Base-by-base conservation (phyloP, 2,329 filamentous ascomycete genomes). In the Mycosphaerelloides madeirae region DNA sequence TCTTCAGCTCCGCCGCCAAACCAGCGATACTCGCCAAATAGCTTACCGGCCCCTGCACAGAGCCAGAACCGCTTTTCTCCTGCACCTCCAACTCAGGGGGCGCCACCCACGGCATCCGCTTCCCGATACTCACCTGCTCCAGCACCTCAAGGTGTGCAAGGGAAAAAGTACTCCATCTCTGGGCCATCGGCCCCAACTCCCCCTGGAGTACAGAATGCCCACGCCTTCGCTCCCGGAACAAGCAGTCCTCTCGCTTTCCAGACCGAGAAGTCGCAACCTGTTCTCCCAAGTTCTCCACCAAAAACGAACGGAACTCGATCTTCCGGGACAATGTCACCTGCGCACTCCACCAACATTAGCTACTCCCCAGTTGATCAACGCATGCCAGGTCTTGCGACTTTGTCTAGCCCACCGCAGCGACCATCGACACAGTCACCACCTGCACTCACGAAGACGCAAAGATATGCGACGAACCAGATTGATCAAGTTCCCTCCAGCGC, bases 161-260 rank as follows among this genome's bases (percentile, higher is more conserved):
- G 62, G 25, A 65, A 68, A 43, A 63, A 65, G 28, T 68, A 71
- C 49, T 58, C 57, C 20, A 63, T 68, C 28, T 63, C 68, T n/a
- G 61, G 66, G 12, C 38, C 44, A n/a, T 29, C 46, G n/a, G 39
- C 46, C 9, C 43, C 46, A 14, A 35, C 43, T 5, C 41, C 47
- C 43, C 61, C 61, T 58, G 34, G 60, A 66, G 62, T 56, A 13
- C 56, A 53, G 33, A 53, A 55, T 29, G 44, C 66, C 12, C 68
- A 79, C 48, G 70, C 76, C 3, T 83, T 81, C 60, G 76, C 79
- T 32, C 80, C 80, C 14, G 72, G 80, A 44, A 83, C 79, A 6
- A 83, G 79, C n/a, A 83, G 80, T 60, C 80, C 80, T 13, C 67
- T 83, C 13, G 79, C 79, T 25, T 74, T 76, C 38, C 75, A 70